These are phyloP conservation scores for Parasarocladium wereldwijsianum DNA, from an alignment of 2,329 filamentous ascomycete genomes.

Conservation along the genomic window DNA sequence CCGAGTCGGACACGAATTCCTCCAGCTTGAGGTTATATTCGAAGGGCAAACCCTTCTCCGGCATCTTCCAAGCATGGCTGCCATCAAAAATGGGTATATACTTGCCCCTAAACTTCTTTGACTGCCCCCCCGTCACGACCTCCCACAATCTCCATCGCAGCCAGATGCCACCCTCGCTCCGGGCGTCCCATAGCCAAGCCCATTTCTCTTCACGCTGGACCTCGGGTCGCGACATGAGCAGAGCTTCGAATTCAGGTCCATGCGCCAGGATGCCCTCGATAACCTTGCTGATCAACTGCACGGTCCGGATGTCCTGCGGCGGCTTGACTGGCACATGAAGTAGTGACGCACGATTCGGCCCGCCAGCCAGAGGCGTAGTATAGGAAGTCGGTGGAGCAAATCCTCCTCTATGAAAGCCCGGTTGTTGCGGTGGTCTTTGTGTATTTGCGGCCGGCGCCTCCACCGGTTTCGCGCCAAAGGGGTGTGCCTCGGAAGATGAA, in stretches of 20 bases:
- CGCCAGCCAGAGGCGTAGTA: conserved; percentile 22
- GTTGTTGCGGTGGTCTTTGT: conserved; percentile 23
- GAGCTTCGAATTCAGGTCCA: conserved; percentile 77
- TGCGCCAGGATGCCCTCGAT: conserved; percentile 67
- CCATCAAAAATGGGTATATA: conserved; percentile 60
- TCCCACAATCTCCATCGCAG: conserved; percentile 91
- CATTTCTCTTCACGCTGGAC: conserved; percentile 81
- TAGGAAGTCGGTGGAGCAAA: conserved; percentile 71
- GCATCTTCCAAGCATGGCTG: conserved; percentile 62
- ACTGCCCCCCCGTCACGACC: conserved; percentile 52
- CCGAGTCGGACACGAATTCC: conserved; percentile 69
- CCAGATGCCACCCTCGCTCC: conserved; percentile 67
- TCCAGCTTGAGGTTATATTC: conserved; percentile 66
- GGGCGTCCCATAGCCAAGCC: conserved; percentile 85
- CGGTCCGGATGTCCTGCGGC: conserved; percentile 62
- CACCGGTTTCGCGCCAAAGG: conserved; percentile 64
- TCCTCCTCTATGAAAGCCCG: conserved; percentile 36
- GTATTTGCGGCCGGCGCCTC: conserved; percentile 21
- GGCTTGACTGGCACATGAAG: conserved; percentile 58
- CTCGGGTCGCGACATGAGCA: conserved; percentile 74
- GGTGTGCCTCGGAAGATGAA: conserved; percentile 39
- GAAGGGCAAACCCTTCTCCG: conserved; percentile 58
- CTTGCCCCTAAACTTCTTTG: conserved; percentile 29
- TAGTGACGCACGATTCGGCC: conserved; percentile 29
- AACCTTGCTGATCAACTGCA: conserved; percentile 77